Percentiles rank a stretch among this genome's conserved stretches.
Evolutionary conservation across 371 early-diverging fungal genomes (phyloP).

Genomic region (Apophysomyces elegans): DNA sequence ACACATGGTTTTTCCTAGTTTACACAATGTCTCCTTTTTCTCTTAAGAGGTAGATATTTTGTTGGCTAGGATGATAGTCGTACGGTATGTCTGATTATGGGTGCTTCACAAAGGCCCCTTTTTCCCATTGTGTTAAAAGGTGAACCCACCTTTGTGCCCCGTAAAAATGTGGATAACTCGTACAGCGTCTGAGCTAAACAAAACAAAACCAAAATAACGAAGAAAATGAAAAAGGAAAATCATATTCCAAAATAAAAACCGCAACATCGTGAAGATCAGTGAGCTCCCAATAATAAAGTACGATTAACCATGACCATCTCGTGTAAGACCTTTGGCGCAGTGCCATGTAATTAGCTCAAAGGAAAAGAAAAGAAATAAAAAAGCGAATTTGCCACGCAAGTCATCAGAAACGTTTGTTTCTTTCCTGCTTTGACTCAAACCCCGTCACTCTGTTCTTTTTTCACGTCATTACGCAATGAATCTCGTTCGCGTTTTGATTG

Average conservation of each 20-base stretch:
- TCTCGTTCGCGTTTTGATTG: neutral
- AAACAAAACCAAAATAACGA: too few relatives aligned
- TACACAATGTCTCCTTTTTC: too few relatives aligned
- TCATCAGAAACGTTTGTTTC: neutral
- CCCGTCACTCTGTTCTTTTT: neutral
- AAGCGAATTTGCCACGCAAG: neutral
- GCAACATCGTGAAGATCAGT: too few relatives aligned
- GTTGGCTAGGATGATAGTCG: slow-evolving; percentile 2
- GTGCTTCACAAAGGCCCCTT: slow-evolving; percentile 3
- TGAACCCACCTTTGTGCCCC: slow-evolving; percentile 9
- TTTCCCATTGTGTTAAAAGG: slow-evolving; percentile 7
- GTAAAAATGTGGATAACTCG: neutral
- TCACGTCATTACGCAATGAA: neutral
- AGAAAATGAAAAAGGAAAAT: too few relatives aligned
- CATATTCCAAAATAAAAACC: too few relatives aligned
- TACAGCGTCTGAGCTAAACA: slow-evolving; percentile 5
- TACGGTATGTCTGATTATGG: neutral
- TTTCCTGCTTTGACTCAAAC: neutral
- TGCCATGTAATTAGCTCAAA: too few relatives aligned
- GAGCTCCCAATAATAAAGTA: too few relatives aligned
- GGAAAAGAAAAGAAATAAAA: too few relatives aligned
- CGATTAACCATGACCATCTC: too few relatives aligned
- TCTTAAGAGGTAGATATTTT: neutral
- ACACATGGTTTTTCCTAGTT: too few relatives aligned
- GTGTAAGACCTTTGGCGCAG: too few relatives aligned